phyloP scores from a whole-genome alignment of 306 rosid genomes.

The Styphnolobium japonicum region DNA sequence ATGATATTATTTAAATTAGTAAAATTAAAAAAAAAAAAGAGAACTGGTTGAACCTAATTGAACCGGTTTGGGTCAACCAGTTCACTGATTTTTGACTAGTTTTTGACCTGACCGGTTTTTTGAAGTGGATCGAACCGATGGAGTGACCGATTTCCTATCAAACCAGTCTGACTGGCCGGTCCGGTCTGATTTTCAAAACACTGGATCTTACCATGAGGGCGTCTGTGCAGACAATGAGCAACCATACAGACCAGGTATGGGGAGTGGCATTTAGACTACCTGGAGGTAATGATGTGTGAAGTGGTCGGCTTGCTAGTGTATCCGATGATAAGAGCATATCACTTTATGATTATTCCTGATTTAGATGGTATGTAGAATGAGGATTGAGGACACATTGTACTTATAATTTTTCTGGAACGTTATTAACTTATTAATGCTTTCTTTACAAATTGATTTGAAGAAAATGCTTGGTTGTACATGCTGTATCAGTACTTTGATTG shows the following conservation, averaged over 20 bases:
- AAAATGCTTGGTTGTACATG: constrained; percentile 30
- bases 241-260: constrained; percentile 96
- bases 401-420: constrained; percentile 8
- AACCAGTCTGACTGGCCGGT: no score
- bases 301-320: constrained; percentile 89
- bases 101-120: no score
- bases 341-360: constrained; percentile 79
- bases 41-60: no score
- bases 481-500: constrained; percentile 16
- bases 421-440: constrained; percentile 14
- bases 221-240: constrained; percentile 95
- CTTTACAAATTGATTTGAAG: constrained; percentile 10
- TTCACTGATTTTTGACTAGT: no score
- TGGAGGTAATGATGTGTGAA: constrained; percentile 54
- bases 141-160: no score
- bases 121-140: no score
- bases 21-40: no score
- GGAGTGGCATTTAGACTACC: constrained; percentile 91
- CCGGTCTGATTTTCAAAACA: no score
- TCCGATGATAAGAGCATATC: constrained; percentile 96
- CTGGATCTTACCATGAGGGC: constrained; percentile 88
- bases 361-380: background rate
- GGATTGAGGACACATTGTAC: background rate
- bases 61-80: no score
- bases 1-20: no score